Evolutionary conservation across 176 grass and related monocot genomes (phyloP).

Genomic region (Alloteropsis semialata): DNA sequence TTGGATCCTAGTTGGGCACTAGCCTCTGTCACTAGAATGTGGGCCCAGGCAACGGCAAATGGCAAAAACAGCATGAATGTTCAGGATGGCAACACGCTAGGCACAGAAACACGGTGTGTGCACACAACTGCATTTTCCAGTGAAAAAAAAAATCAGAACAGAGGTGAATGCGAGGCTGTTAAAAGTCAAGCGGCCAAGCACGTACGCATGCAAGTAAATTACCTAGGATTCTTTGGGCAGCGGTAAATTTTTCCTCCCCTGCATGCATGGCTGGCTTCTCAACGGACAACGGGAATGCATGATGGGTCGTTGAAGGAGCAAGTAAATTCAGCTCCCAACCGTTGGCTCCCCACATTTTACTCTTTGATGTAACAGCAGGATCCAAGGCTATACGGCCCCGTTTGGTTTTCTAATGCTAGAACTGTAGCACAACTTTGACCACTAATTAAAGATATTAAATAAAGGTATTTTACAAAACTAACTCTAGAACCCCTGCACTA

Average conservation of each 20-base stretch:
- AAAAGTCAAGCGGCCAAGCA: constrained; percentile 13
- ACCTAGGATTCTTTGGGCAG: constrained; percentile 22
- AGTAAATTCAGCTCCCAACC: constrained; percentile 25
- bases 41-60: not conserved
- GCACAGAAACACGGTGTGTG: not conserved
- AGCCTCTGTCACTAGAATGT: not conserved
- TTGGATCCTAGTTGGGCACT: not conserved
- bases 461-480: too few species aligned
- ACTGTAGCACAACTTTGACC: too few species aligned
- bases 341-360: not conserved
- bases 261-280: constrained; percentile 1
- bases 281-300: not conserved
- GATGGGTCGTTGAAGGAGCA: not conserved
- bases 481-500: too few species aligned
- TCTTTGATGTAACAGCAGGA: constrained; percentile 16
- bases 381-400: not conserved
- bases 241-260: not conserved
- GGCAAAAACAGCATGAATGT: not conserved
- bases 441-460: too few species aligned
- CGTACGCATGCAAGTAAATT: constrained; percentile 10
- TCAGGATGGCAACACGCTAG: not conserved
- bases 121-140: not conserved
- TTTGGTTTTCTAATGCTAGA: too few species aligned
- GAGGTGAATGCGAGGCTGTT: not conserved
- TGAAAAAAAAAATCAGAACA: not conserved